Evolutionary conservation across 2,329 filamentous ascomycete genomes (phyloP).

Genomic region (Neurospora sp.): DNA sequence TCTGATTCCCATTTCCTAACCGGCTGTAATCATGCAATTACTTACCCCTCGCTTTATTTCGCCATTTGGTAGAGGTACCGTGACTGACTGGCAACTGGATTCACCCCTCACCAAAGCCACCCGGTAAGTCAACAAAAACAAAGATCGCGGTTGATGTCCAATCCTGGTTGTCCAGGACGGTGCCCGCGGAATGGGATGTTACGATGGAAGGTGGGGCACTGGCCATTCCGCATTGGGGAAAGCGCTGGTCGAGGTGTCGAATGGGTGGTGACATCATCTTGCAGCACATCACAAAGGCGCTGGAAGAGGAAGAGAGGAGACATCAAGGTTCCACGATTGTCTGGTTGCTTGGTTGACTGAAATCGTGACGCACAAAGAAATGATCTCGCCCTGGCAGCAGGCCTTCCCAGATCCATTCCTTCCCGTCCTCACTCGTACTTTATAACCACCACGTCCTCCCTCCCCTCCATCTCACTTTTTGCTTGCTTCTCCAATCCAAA

Average conservation of each 20-base stretch:
- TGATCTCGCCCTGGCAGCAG: neutral
- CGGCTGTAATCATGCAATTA: neutral
- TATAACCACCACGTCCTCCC: constrained; percentile 10
- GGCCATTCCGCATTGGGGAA: neutral
- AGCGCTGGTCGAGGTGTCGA: neutral
- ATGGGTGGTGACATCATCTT: constrained; percentile 32
- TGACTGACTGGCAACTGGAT: neutral
- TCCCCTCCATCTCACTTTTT: constrained; percentile 4
- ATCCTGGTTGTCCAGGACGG: neutral
- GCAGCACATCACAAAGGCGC: constrained; percentile 25
- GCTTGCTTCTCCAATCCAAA: constrained; percentile 3
- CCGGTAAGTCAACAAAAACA: no score
- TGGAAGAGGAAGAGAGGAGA: neutral
- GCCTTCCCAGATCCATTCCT: neutral
- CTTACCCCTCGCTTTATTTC: neutral
- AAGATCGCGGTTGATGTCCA: no score
- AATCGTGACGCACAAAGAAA: constrained; percentile 18
- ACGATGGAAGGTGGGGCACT: neutral
- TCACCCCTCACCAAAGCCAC: neutral
- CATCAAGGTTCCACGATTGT: neutral
- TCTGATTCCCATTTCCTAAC: neutral
- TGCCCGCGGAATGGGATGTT: neutral
- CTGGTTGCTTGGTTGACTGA: neutral
- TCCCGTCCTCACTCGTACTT: constrained; percentile 3
- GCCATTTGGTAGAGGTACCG: neutral